phyloP scores from a whole-genome alignment of 148 eudicot genomes.

The Fagopyrum tataricum region DNA sequence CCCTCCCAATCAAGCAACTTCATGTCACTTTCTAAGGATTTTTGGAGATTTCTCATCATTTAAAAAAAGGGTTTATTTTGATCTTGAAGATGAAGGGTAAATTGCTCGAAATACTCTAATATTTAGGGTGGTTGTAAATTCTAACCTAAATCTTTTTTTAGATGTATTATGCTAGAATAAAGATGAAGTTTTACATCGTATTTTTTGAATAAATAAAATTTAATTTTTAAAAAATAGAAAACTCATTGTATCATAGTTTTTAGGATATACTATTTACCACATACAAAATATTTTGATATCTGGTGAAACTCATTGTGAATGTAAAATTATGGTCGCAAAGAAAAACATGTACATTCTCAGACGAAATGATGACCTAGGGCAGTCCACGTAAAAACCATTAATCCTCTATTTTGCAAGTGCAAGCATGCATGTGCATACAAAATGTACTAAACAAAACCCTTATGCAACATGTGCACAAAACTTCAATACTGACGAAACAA shows the following conservation, averaged over 20 bases:
- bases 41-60: not conserved
- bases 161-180: no score
- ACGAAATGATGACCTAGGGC: not conserved
- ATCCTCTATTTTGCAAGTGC: not conserved
- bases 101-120: no score
- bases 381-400: not conserved
- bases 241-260: no score
- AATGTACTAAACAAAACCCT: conserved; percentile 3
- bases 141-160: no score
- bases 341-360: not conserved
- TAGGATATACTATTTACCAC: no score
- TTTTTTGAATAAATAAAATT: no score
- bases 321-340: no score
- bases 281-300: no score
- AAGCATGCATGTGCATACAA: conserved; percentile 2
- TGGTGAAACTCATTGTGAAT: no score
- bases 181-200: no score
- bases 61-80: not conserved
- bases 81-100: not conserved
- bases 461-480: not conserved
- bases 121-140: no score
- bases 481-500: not conserved
- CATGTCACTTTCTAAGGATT: conserved; percentile 11
- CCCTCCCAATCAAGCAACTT: conserved; percentile 9
- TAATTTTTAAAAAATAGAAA: no score